These are phyloP conservation scores for Colletotrichum endophyticum DNA, from an alignment of 2,329 filamentous ascomycete species.

Conservation along the genomic window DNA sequence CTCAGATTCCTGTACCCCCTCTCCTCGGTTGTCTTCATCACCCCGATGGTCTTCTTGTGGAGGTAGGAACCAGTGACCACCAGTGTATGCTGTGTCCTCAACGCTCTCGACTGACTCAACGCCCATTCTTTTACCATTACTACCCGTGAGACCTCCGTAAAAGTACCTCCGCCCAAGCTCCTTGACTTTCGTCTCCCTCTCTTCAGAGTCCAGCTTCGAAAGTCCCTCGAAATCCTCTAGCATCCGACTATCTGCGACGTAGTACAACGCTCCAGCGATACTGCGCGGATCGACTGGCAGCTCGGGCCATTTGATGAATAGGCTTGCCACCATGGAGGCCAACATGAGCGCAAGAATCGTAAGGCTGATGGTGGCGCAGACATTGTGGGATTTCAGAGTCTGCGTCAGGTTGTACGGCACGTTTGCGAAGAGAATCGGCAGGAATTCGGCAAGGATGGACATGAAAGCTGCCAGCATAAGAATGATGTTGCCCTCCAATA, in stretches of 20 bases:
- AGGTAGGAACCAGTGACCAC: not conserved
- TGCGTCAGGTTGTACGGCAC: constrained; percentile 51
- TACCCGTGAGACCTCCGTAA: constrained; percentile 27
- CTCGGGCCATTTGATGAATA: constrained; percentile 46
- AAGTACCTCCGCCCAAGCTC: constrained; percentile 21
- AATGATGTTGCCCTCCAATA: constrained; percentile 40
- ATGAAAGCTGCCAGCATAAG: constrained; percentile 44
- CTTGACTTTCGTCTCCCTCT: constrained; percentile 6
- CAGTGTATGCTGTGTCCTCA: constrained; percentile 4
- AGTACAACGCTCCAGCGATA: constrained; percentile 50
- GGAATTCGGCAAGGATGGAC: constrained; percentile 51
- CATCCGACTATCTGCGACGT: constrained; percentile 31
- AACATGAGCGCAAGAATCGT: constrained; percentile 48
- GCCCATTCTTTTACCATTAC: not conserved
- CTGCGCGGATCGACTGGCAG: constrained; percentile 53
- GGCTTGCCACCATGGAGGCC: constrained; percentile 40
- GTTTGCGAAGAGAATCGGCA: constrained; percentile 55
- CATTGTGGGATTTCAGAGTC: constrained; percentile 39
- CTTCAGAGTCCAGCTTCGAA: not conserved
- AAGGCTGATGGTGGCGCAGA: constrained; percentile 44
- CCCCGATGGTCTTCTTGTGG: not conserved
- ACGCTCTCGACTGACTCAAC: constrained; percentile 10
- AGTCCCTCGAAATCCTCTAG: constrained; percentile 20
- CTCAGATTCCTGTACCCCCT: fast-evolving
- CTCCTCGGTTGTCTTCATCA: not conserved